Evolutionary conservation across 1,139 yeast species (phyloP).

Genomic region (Pichia kudriavzevii): DNA sequence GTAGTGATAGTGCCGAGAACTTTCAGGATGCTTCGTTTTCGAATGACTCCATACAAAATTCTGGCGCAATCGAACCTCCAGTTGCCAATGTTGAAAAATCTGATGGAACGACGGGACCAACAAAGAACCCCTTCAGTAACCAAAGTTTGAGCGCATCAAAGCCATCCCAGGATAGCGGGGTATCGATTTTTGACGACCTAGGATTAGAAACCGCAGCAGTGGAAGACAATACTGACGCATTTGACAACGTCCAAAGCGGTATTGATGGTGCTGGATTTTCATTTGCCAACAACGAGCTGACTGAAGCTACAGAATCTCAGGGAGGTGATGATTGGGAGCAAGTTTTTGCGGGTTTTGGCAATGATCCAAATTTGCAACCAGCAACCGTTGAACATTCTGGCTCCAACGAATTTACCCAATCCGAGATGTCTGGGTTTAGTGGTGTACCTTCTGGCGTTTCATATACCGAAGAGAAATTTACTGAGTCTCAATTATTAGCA

Average conservation of each 20-base stretch:
- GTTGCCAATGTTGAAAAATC: constrained; percentile 21
- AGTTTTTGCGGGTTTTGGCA: constrained; percentile 83
- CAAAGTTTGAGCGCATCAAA: too few relatives aligned
- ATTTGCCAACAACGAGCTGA: constrained; percentile 10
- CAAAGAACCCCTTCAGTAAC: too few relatives aligned
- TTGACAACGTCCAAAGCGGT: constrained; percentile 12
- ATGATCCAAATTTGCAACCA: constrained; percentile 31
- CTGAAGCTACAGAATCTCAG: constrained; percentile 10
- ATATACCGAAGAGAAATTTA: too few relatives aligned
- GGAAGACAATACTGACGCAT: constrained; percentile 40
- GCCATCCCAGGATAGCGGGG: too few relatives aligned
- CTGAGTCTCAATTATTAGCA: constrained; percentile 38
- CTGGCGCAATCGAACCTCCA: too few relatives aligned
- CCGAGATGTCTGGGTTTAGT: constrained; percentile 9
- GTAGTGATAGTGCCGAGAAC: too few relatives aligned
- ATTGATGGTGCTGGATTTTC: constrained; percentile 23
- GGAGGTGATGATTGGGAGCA: constrained; percentile 87
- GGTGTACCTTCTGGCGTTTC: too few relatives aligned
- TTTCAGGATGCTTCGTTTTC: too few relatives aligned
- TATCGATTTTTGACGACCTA: constrained; percentile 41
- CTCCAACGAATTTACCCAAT: constrained; percentile 8
- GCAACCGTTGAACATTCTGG: too few relatives aligned
- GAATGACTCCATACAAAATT: too few relatives aligned
- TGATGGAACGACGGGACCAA: too few relatives aligned
- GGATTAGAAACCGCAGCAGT: constrained; percentile 41